Conservation (phyloP, 2,329 filamentous ascomycete genomes). For the Sporothrix curviconia region DNA sequence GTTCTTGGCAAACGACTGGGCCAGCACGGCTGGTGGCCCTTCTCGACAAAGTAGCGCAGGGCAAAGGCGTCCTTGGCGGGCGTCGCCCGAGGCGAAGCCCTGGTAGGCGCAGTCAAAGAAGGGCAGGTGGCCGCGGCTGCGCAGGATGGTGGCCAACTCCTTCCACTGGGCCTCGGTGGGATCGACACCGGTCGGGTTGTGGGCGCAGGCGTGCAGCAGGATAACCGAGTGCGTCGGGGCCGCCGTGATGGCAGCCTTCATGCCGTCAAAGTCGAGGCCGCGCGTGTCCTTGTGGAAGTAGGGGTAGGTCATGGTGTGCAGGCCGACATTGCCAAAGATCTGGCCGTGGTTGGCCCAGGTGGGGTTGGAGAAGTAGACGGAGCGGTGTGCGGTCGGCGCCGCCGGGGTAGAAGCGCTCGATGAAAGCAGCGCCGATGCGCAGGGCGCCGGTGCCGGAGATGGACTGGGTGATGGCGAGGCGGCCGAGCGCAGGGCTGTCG, state of each 20-base stretch:
- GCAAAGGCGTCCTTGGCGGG: slow-evolving; percentile 89
- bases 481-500: slow-evolving; percentile 67
- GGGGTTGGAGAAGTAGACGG: slow-evolving; percentile 93
- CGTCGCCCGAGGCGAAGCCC: slow-evolving; percentile 90
- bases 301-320: slow-evolving; percentile 89
- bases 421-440: slow-evolving; percentile 88
- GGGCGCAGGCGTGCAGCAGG: slow-evolving; percentile 91
- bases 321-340: slow-evolving; percentile 87
- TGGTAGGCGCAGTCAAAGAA: slow-evolving; percentile 99
- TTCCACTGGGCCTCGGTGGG: slow-evolving; percentile 88
- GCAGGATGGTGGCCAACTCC: slow-evolving; percentile 81
- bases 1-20: slow-evolving; percentile 98
- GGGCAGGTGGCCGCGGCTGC: slow-evolving; percentile 76
- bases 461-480: slow-evolving; percentile 89
- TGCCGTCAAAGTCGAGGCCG: slow-evolving; percentile 91
- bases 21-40: slow-evolving; percentile 85
- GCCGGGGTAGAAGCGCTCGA: slow-evolving; percentile 83
- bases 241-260: slow-evolving; percentile 82
- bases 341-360: slow-evolving; percentile 98
- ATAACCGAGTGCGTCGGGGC: slow-evolving; percentile 83
- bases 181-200: slow-evolving; percentile 97
- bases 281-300: slow-evolving; percentile 99
- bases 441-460: slow-evolving; percentile 97
- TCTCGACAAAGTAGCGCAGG: slow-evolving; percentile 83
- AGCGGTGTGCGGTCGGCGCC: slow-evolving; percentile 37